phyloP scores from a whole-genome alignment of 1,284 basidiomycete species.

The Rhizoctonia solani region DNA sequence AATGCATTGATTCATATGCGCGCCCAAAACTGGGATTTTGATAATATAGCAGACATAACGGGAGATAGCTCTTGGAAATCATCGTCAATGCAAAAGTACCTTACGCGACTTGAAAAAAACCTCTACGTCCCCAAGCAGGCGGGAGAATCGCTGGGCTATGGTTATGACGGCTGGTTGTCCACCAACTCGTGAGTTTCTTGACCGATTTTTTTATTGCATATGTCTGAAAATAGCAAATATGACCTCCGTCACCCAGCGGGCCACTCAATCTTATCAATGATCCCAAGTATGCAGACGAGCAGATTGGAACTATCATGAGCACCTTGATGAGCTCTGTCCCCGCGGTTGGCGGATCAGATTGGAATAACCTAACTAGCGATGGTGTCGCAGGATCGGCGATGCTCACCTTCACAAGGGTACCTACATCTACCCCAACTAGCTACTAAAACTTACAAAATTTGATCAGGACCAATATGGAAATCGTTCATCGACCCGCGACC shows the following conservation, averaged over 20 bases:
- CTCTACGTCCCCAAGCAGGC: slow-evolving; percentile 7
- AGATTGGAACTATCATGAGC: not conserved
- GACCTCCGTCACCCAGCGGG: not conserved
- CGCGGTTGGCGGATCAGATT: slow-evolving; percentile 8
- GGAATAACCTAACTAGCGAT: slow-evolving; percentile 14
- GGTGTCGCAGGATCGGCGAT: slow-evolving; percentile 4
- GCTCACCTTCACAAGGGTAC: slow-evolving; percentile 19
- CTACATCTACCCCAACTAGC: not conserved
- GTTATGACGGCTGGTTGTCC: not conserved
- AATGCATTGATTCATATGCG: slow-evolving; percentile 32
- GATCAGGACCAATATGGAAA: not conserved
- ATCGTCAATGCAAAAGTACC: slow-evolving; percentile 15
- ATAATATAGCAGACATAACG: slow-evolving; percentile 1
- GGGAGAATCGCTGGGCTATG: slow-evolving; percentile 8
- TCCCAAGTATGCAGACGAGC: slow-evolving; percentile 21
- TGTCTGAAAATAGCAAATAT: not conserved
- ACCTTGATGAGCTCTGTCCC: not conserved
- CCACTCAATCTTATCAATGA: slow-evolving; percentile 19
- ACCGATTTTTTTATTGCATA: not conserved
- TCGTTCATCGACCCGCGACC: slow-evolving; percentile 13
- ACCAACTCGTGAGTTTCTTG: not conserved
- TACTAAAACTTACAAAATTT: not conserved
- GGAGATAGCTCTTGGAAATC: slow-evolving; percentile 22
- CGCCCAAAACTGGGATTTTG: slow-evolving; percentile 33
- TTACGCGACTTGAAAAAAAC: slow-evolving; percentile 29